phyloP scores from a whole-genome alignment of 345 rosid species.

The Populus deltoides region DNA sequence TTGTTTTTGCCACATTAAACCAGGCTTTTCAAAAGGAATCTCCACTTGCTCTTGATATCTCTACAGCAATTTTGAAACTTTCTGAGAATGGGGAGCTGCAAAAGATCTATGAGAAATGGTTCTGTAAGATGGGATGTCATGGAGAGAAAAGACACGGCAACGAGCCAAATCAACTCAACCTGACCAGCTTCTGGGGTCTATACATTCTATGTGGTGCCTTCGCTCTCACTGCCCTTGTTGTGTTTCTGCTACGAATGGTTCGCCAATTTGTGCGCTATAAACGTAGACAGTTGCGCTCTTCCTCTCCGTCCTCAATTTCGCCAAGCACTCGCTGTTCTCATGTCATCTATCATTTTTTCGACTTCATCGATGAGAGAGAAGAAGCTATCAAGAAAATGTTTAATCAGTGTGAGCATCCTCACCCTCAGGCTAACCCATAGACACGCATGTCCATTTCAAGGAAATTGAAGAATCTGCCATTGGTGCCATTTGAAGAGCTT shows the following conservation, averaged over 20 bases:
- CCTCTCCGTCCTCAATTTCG: conserved; percentile 21
- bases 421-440: conserved; percentile 27
- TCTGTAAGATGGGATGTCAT: conserved; percentile 54
- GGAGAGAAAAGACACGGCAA: conserved; percentile 20
- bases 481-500: background rate
- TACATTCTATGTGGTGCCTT: conserved; percentile 54
- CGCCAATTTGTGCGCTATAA: conserved; percentile 55
- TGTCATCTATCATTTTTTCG: conserved; percentile 46
- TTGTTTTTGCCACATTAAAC: background rate
- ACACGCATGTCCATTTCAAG: background rate
- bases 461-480: background rate
- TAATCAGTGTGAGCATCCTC: conserved; percentile 36
- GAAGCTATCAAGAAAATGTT: conserved; percentile 71
- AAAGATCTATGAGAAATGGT: conserved; percentile 58
- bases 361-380: conserved; percentile 80
- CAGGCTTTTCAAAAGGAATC: conserved; percentile 83
- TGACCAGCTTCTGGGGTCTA: conserved; percentile 80
- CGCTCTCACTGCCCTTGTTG: conserved; percentile 43
- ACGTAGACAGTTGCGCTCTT: conserved; percentile 31
- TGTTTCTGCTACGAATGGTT: conserved; percentile 47
- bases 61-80: conserved; percentile 78
- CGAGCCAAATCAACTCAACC: conserved; percentile 53
- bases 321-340: conserved; percentile 31
- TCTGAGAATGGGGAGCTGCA: conserved; percentile 71
- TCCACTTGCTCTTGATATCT: conserved; percentile 68